Evolutionary conservation across 371 early-diverging fungal species (phyloP).

Genomic region (Mortierella sp.): DNA sequence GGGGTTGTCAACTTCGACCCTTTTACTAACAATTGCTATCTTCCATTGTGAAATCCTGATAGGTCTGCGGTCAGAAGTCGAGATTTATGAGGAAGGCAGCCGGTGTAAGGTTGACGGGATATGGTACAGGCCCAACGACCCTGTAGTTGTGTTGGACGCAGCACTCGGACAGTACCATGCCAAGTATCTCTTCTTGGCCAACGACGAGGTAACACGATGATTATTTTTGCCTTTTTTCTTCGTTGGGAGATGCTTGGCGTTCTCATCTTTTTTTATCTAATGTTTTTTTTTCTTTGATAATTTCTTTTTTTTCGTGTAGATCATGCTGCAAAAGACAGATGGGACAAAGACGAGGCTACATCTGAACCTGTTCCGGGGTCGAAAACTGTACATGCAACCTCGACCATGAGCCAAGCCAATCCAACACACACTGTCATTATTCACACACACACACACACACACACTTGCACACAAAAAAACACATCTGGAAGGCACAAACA

Average conservation of each 20-base stretch:
- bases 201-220: slow-evolving; percentile 39
- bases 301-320: background rate
- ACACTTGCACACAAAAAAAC: background rate
- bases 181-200: slow-evolving; percentile 26
- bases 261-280: background rate
- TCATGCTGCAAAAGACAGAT: slow-evolving; percentile 35
- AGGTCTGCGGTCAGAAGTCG: slow-evolving; percentile 23
- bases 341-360: slow-evolving; percentile 36
- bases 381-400: slow-evolving; percentile 49
- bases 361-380: slow-evolving; percentile 26
- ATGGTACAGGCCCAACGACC: slow-evolving; percentile 41
- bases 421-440: background rate
- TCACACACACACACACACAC: background rate
- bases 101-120: slow-evolving; percentile 37
- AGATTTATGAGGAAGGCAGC: slow-evolving; percentile 35
- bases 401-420: slow-evolving; percentile 2
- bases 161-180: slow-evolving; percentile 32
- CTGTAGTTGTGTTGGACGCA: slow-evolving; percentile 33
- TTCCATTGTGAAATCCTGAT: background rate
- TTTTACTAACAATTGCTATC: background rate
- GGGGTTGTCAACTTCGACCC: background rate
- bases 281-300: background rate
- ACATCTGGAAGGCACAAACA: too few species aligned
- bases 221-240: background rate
- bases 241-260: background rate